A percentile compares a stretch with the other conserved stretches of the same genome.
phyloP scores from a whole-genome alignment of 176 grass and related monocot species.

The Aechmea fasciata region DNA sequence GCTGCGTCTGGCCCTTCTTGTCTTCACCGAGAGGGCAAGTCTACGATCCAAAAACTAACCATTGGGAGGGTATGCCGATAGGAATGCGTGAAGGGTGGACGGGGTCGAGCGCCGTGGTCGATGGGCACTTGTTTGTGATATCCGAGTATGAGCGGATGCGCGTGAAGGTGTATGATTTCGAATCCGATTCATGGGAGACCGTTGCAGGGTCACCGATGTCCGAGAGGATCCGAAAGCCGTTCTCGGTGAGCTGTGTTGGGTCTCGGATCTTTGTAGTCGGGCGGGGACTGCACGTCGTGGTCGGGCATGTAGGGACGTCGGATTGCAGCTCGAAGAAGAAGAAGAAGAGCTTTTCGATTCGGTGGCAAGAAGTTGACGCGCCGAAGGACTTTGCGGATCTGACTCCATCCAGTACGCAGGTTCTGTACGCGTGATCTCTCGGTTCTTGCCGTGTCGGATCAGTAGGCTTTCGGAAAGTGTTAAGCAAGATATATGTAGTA shows the following conservation, averaged over 20 bases:
- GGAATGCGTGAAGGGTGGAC: slow-evolving; percentile 98
- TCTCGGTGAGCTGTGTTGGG: slow-evolving; percentile 51
- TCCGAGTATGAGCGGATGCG: slow-evolving; percentile 85
- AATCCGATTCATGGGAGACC: slow-evolving; percentile 53
- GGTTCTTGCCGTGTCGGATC: too few relatives aligned
- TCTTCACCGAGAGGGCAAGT: slow-evolving; percentile 71
- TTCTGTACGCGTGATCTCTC: slow-evolving; percentile 55
- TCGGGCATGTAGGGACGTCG: slow-evolving; percentile 49
- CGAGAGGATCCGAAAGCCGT: slow-evolving; percentile 63
- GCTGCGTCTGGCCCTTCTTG: slow-evolving; percentile 84
- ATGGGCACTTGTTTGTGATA: slow-evolving; percentile 53
- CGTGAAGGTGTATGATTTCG: slow-evolving; percentile 63
- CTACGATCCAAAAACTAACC: slow-evolving; percentile 46
- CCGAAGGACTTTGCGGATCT: slow-evolving; percentile 45
- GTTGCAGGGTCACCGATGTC: slow-evolving; percentile 53
- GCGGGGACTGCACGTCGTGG: slow-evolving; percentile 50
- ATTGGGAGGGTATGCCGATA: slow-evolving; percentile 62
- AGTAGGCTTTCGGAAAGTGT: too few relatives aligned
- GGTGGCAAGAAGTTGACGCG: slow-evolving; percentile 62
- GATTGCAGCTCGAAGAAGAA: neutral
- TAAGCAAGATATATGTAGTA: too few relatives aligned
- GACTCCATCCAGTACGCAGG: slow-evolving; percentile 74
- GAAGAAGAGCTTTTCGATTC: slow-evolving; percentile 18
- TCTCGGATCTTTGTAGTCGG: slow-evolving; percentile 58
- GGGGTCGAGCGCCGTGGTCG: slow-evolving; percentile 44